phyloP scores from a whole-genome alignment of 2,329 filamentous ascomycete species.

The Aotearoamyces nothofagi region DNA sequence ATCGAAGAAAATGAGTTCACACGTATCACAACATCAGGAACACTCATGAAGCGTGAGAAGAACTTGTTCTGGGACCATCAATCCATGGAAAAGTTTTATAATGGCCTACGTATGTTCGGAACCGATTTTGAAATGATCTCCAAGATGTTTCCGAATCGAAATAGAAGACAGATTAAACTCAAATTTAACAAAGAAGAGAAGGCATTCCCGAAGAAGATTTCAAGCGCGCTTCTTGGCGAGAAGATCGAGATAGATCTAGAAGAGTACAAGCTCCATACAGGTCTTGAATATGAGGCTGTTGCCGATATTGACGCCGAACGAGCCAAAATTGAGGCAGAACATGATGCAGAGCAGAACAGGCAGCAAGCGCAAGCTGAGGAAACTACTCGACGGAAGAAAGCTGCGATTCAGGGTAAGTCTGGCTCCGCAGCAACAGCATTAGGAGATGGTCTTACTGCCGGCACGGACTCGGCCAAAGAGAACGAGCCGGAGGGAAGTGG shows the following conservation, averaged over 20 bases:
- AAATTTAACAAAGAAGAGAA: constrained; percentile 74
- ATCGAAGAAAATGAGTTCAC: constrained; percentile 72
- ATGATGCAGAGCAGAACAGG: constrained; percentile 29
- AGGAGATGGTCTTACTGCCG: constrained; percentile 5
- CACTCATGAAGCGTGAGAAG: constrained; percentile 50
- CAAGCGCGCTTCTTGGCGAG: constrained; percentile 44
- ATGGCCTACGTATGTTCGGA: constrained; percentile 59
- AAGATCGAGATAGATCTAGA: constrained; percentile 45
- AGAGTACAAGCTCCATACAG: constrained; percentile 40
- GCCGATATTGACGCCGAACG: constrained; percentile 40
- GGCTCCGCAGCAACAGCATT: constrained; percentile 4
- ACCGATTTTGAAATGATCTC: constrained; percentile 74
- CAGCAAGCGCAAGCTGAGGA: constrained; percentile 25
- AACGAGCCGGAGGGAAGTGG: constrained; percentile 4
- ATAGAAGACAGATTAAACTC: constrained; percentile 59
- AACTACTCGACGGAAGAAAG: constrained; percentile 14
- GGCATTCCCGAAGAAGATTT: constrained; percentile 46
- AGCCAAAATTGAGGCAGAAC: constrained; percentile 24
- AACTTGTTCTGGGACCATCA: constrained; percentile 55
- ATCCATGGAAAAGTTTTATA: constrained; percentile 63
- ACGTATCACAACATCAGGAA: constrained; percentile 50
- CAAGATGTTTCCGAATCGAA: constrained; percentile 58
- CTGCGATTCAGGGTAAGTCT: constrained; percentile 8
- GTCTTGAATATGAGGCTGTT: constrained; percentile 36
- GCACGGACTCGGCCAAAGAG: constrained; percentile 10